phyloP scores from a whole-genome alignment of 129 eudicot species.

The Chrysanthemum lavandulifolium region DNA sequence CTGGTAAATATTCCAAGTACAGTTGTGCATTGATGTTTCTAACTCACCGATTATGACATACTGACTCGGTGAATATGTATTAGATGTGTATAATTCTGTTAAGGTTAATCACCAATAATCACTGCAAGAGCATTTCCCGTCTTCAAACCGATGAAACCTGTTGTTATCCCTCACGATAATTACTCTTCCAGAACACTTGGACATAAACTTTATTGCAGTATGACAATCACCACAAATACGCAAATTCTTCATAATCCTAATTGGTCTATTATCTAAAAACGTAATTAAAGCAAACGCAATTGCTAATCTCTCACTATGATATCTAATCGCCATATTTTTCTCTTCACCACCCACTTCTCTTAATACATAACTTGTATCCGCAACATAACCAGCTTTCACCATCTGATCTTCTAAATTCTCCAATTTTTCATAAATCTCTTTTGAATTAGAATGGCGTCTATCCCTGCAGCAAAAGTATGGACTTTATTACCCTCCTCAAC shows the following conservation, averaged over 20 bases:
- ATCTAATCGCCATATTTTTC: slow-evolving; percentile 60
- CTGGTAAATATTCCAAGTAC: no score
- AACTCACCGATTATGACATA: neutral
- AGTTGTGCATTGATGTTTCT: neutral
- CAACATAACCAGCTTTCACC: slow-evolving; percentile 54
- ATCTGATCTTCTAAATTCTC: slow-evolving; percentile 67
- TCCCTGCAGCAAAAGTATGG: slow-evolving; percentile 79
- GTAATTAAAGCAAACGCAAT: slow-evolving; percentile 77
- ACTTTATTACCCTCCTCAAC: slow-evolving; percentile 83
- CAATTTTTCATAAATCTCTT: slow-evolving; percentile 63
- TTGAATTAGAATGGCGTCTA: slow-evolving; percentile 41
- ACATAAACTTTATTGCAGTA: slow-evolving; percentile 76
- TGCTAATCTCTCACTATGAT: slow-evolving; percentile 87
- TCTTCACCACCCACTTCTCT: slow-evolving; percentile 69
- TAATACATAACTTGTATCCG: slow-evolving; percentile 74
- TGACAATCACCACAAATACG: slow-evolving; percentile 95
- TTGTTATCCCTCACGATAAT: slow-evolving; percentile 84
- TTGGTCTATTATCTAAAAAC: slow-evolving; percentile 63
- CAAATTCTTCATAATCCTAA: slow-evolving; percentile 85
- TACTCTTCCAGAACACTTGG: slow-evolving; percentile 68
- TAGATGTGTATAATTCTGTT: neutral
- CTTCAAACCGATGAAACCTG: slow-evolving; percentile 75
- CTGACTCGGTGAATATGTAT: no score
- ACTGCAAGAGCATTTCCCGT: slow-evolving; percentile 81
- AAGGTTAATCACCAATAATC: slow-evolving; percentile 70